phyloP scores from a whole-genome alignment of 352 stramenopile genomes.

The Phytophthora pinifolia region DNA sequence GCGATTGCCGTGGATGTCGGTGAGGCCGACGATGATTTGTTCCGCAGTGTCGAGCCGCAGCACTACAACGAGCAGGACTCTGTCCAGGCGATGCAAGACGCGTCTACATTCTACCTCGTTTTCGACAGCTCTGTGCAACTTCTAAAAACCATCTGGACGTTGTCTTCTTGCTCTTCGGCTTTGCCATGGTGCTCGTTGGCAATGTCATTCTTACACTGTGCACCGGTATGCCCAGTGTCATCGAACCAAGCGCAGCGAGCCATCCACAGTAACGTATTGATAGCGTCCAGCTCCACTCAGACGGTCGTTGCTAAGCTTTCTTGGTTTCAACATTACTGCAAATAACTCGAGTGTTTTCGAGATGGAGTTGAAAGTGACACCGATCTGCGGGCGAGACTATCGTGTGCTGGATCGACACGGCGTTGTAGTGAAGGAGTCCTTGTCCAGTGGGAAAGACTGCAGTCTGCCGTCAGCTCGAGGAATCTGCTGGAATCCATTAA shows the following conservation, averaged over 20 bases:
- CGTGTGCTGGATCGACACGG: conserved; percentile 5
- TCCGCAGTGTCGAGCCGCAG: conserved; percentile 43
- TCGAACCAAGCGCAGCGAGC: background rate
- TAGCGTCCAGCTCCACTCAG: conserved; percentile 27
- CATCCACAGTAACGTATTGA: conserved; percentile 12
- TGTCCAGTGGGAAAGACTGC: conserved; percentile 4
- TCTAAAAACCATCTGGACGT: conserved; percentile 44
- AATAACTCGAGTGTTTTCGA: conserved; percentile 12
- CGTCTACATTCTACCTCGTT: conserved; percentile 52
- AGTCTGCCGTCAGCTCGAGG: conserved; percentile 30
- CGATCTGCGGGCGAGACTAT: conserved; percentile 42
- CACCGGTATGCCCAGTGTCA: conserved; percentile 8
- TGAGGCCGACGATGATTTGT: background rate
- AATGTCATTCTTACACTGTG: conserved; percentile 47
- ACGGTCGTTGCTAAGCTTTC: conserved; percentile 9
- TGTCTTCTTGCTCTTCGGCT: conserved; percentile 48
- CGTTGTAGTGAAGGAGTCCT: conserved; percentile 16
- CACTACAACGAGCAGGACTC: conserved; percentile 24
- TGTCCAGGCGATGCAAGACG: conserved; percentile 28
- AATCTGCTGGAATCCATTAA: conserved; percentile 57
- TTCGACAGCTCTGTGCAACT: conserved; percentile 43
- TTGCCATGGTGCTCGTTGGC: conserved; percentile 43
- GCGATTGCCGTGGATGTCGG: conserved; percentile 7
- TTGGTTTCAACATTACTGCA: background rate
- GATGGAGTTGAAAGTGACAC: conserved; percentile 38